These are phyloP conservation scores for Fusarium virguliforme DNA, from an alignment of 2,329 filamentous ascomycete species.

Conservation along the genomic window DNA sequence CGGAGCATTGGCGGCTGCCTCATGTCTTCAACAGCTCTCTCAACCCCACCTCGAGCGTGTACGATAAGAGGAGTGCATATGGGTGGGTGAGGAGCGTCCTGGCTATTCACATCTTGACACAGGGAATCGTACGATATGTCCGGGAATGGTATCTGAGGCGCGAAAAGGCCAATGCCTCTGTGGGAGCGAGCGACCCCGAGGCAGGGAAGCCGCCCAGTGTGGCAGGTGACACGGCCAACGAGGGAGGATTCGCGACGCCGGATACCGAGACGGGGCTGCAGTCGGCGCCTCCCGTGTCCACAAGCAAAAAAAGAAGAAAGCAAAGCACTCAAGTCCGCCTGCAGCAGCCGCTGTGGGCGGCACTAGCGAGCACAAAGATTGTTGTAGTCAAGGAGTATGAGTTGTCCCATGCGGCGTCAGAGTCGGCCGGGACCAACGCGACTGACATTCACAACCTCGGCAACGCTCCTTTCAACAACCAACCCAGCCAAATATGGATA, in stretches of 20 bases:
- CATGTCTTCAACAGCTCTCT: conserved; percentile 65
- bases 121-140: conserved; percentile 80
- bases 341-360: conserved; percentile 94
- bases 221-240: conserved; percentile 50
- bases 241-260: conserved; percentile 65
- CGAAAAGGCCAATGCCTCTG: conserved; percentile 69
- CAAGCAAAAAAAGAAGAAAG: conserved; percentile 87
- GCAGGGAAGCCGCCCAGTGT: conserved; percentile 67
- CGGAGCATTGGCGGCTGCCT: conserved; percentile 64
- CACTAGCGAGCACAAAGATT: conserved; percentile 95
- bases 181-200: conserved; percentile 73
- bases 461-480: conserved; percentile 80
- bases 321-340: conserved; percentile 92
- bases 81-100: conserved; percentile 79
- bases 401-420: conserved; percentile 82
- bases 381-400: conserved; percentile 94
- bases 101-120: conserved; percentile 82
- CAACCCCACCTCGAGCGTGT: conserved; percentile 59
- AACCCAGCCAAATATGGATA: conserved; percentile 84
- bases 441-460: conserved; percentile 84
- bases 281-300: conserved; percentile 63
- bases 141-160: conserved; percentile 77
- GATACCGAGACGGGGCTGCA: conserved; percentile 64
- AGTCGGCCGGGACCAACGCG: conserved; percentile 81
- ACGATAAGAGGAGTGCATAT: conserved; percentile 73